Evolutionary conservation across 1,139 yeast species (phyloP), one percentile per base, ranked within the genome.

Genomic region (Nadsonia starkeyi-henricii): DNA sequence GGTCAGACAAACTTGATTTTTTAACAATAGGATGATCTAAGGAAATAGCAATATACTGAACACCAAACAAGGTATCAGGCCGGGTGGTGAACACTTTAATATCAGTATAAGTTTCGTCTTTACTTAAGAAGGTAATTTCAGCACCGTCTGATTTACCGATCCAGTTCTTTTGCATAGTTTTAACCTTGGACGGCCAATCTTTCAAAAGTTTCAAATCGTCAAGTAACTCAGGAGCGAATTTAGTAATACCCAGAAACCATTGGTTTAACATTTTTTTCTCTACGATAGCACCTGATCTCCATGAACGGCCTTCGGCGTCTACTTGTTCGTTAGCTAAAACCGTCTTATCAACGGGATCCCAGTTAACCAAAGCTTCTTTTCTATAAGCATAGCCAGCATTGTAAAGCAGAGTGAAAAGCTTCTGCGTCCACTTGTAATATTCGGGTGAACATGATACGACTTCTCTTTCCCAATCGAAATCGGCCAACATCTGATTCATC

Each of bases 251-350:
- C 53, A 91, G 70, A 59, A 91, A 91, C 98, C 98, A 91, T 61
- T 91, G 98, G 52, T 79, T 84, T 45, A 91, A 70, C 52, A 77
- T 67, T 54, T 71, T 74, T 63, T 85, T 86, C 62, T 91, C 96
- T 0, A 89, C 98, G 18, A 80, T 51, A 0, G 97, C 98, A 1
- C 98, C 98, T 2, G 96, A 86, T 63, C 98, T 75, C 98, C 98
- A 91, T 0, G 96, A 86, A 50, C 79, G 71, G 0, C 98, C 98
- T 43, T 85, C 76, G 1, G 82, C 65, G 62, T 91, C 98, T 2
- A 91, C 97, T 62, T 91, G 98, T 63, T 91, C 98, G 62, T 91
- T 91, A 1, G 98, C 98, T 53, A 91, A 69, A 1, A 91, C 98
- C 0, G 98, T 91, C 57, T 81, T 74, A 58, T 91, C 98, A 0